A percentile compares a stretch with the other conserved stretches of the same genome.
phyloP scores from a whole-genome alignment of 345 rosid species.

The Kandelia obovata region DNA sequence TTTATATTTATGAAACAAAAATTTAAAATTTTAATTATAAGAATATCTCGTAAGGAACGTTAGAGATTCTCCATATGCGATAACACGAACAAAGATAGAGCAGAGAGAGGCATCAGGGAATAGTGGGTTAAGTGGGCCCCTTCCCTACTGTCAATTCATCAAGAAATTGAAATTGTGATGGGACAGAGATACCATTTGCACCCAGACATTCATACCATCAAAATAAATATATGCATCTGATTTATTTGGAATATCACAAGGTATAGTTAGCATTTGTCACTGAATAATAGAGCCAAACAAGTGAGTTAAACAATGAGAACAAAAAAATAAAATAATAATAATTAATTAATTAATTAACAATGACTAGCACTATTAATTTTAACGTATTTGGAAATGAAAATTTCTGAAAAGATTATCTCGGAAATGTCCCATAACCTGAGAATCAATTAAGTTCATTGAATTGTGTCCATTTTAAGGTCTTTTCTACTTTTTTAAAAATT shows the following conservation, averaged over 20 bases:
- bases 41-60: background rate
- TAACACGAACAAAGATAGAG: slow-evolving; percentile 3
- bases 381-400: no score
- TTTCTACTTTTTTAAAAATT: no score
- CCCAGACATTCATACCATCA: slow-evolving; percentile 23
- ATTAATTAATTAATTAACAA: background rate
- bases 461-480: no score
- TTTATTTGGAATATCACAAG: slow-evolving; percentile 8
- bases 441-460: no score
- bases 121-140: background rate
- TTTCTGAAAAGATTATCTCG: no score
- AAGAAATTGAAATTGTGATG: slow-evolving; percentile 22
- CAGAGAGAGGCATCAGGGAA: slow-evolving; percentile 7
- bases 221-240: background rate
- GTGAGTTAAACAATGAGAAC: background rate
- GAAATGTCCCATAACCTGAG: no score
- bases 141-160: background rate
- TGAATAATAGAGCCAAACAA: no score
- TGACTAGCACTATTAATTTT: background rate
- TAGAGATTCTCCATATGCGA: background rate
- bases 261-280: background rate
- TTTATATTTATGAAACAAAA: no score
- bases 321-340: background rate
- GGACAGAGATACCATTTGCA: slow-evolving; percentile 16
- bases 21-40: no score